Percentiles rank a stretch among this genome's conserved stretches.
These are phyloP conservation scores for Coelastrella sp. DNA, from an alignment of 139 green algal species.

Conservation along the genomic window DNA sequence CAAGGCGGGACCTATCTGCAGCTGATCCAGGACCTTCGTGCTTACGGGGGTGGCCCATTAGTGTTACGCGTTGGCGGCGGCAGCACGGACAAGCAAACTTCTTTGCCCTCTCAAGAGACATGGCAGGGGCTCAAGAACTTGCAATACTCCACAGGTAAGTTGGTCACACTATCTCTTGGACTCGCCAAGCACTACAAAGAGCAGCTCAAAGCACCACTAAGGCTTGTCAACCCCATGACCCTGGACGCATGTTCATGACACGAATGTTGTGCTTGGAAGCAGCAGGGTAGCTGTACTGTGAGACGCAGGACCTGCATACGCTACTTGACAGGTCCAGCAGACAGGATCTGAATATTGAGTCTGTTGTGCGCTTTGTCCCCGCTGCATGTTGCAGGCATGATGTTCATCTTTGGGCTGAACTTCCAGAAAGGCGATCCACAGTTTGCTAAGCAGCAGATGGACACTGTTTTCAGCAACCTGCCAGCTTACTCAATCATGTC, in stretches of 20 bases:
- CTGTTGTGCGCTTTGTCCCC: too few relatives aligned
- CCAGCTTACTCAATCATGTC: conserved; percentile 17
- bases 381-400: conserved; percentile 40
- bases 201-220: too few relatives aligned
- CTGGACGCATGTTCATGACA: too few relatives aligned
- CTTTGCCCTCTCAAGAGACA: neutral
- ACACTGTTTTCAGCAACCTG: neutral
- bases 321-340: too few relatives aligned
- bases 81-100: conserved; percentile 39
- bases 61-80: conserved; percentile 38
- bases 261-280: too few relatives aligned
- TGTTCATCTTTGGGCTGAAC: conserved; percentile 44
- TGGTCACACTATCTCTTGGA: too few relatives aligned
- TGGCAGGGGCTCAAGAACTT: conserved; percentile 24
- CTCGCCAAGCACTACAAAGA: too few relatives aligned
- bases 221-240: too few relatives aligned
- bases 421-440: neutral
- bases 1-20: neutral
- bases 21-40: conserved; percentile 28
- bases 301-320: too few relatives aligned
- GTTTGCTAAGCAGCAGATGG: conserved; percentile 19
- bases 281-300: too few relatives aligned
- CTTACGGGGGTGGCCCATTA: conserved; percentile 38
- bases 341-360: too few relatives aligned
- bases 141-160: conserved; percentile 26